phyloP scores from a whole-genome alignment of 1,139 yeast species.

The Protomyces gravidus region DNA sequence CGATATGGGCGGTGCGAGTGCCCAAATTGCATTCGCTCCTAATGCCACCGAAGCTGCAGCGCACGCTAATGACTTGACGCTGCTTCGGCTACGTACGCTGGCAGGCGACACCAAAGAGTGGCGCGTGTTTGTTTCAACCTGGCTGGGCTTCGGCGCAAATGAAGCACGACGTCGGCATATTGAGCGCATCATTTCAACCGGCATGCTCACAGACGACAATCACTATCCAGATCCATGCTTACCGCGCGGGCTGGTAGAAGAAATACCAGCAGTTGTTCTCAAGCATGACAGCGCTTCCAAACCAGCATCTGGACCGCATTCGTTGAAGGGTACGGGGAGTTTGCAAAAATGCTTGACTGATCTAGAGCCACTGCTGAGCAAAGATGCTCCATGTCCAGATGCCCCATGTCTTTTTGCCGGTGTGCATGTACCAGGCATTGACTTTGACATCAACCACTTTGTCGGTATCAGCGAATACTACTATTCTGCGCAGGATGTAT shows the following conservation, averaged over 20 bases:
- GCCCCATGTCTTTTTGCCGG: constrained; percentile 45
- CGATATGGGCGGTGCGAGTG: constrained; percentile 87
- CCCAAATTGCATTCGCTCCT: constrained; percentile 78
- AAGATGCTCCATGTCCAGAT: constrained; percentile 44
- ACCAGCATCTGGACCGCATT: constrained; percentile 33
- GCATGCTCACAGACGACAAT: constrained; percentile 21
- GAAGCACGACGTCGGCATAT: constrained; percentile 59
- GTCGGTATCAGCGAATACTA: constrained; percentile 80
- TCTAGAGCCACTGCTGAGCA: constrained; percentile 53
- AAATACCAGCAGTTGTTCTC: not conserved
- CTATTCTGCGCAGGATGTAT: constrained; percentile 59
- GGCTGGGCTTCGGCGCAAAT: constrained; percentile 71
- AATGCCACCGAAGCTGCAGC: constrained; percentile 52
- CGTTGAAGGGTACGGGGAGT: constrained; percentile 58
- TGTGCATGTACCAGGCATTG: constrained; percentile 60
- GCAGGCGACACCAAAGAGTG: constrained; percentile 44
- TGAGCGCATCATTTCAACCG: constrained; percentile 34
- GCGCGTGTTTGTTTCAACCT: constrained; percentile 64
- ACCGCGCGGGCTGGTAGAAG: constrained; percentile 45
- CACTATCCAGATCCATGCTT: constrained; percentile 56
- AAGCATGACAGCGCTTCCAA: constrained; percentile 1
- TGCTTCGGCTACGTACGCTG: constrained; percentile 49
- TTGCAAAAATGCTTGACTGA: constrained; percentile 52
- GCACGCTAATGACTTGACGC: constrained; percentile 54
- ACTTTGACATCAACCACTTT: constrained; percentile 62